Evolutionary conservation across 2,329 filamentous ascomycete species (phyloP).

Genomic region (Nemania serpens): DNA sequence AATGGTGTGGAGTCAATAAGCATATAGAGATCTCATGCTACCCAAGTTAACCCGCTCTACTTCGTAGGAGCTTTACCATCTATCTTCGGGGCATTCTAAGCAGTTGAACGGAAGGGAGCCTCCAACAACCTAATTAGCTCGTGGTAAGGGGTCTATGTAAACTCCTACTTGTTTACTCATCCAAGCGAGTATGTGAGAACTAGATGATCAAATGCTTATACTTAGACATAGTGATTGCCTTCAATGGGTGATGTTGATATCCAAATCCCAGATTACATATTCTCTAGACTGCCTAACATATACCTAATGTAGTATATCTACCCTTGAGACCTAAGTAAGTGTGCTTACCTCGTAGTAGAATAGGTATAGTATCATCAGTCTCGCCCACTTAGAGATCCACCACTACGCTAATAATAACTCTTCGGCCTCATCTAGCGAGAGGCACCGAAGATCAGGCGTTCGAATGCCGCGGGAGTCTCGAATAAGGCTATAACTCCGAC

Average conservation of each 20-base stretch:
- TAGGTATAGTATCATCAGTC: not conserved
- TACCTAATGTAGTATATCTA: too few species aligned
- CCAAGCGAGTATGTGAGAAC: too few species aligned
- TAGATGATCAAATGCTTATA: too few species aligned
- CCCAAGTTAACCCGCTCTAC: not conserved
- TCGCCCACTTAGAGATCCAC: slow-evolving; percentile 9
- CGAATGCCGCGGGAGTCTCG: not conserved
- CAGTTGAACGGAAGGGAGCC: not conserved
- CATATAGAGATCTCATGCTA: not conserved
- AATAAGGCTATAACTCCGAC: not conserved
- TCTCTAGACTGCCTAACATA: too few species aligned
- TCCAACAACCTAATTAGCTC: slow-evolving; percentile 8
- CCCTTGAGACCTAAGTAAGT: too few species aligned
- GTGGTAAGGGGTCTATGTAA: not conserved
- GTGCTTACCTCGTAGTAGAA: too few species aligned
- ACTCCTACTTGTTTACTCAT: not conserved
- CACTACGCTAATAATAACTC: slow-evolving; percentile 3
- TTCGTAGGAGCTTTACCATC: not conserved
- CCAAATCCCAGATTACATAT: too few species aligned
- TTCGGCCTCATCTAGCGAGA: not conserved
- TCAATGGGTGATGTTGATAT: too few species aligned
- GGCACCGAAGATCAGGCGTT: not conserved
- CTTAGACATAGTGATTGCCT: too few species aligned
- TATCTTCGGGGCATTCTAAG: not conserved
- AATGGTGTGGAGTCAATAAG: not conserved